Evolutionary conservation across 805 yeast genomes (phyloP), one percentile per base, ranked within the genome.

Genomic region (Ogataea trehalophila): DNA sequence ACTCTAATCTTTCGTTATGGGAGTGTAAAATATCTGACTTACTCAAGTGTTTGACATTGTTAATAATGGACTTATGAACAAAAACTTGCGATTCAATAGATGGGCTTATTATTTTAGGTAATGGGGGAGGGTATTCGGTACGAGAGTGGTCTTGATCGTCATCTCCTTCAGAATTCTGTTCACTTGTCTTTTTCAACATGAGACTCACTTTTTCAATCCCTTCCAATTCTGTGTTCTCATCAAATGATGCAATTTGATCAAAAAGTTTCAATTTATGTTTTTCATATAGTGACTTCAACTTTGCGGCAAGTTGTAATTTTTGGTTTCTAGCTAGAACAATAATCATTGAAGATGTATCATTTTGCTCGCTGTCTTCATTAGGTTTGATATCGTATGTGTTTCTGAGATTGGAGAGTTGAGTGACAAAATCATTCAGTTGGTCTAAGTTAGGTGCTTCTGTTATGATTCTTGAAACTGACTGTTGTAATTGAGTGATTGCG

Each of bases 1-100:
- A 92, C 68, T 92, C 98, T 20, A 90, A 70, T 43, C 97, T 74
- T 71, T 91, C 97, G 63, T 92, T 87, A 57, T 88, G 91, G 2
- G 82, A 70, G 44, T 74, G 69, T 23, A 85, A 69, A 45, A 77
- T 70, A 53, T 85, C 92, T 4, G 68, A 64, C 43, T 75, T 78
- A n/a, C 79, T 69, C 42, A 83, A 63, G 53, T 78, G 79, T 5
- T 77, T 63, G 51, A 78, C 77, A 53, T 77, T 79, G 50, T 83
- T 80, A 15, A 83, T 75, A 3, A 79, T 70, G 0, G 97, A 90
- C 55, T 83, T 82, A 64, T 92, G 97, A 26, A 84, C 79, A 60
- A 91, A 92, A 0, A 89, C 96, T 44, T 85, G 75, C 6, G 82
- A 80, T 51, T 75, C 71, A 11, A 90, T 74, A 3, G 71, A 72